These are phyloP conservation scores for Allomyces macrogynus DNA, from an alignment of 192 early-diverging fungal species.

Conservation along the genomic window DNA sequence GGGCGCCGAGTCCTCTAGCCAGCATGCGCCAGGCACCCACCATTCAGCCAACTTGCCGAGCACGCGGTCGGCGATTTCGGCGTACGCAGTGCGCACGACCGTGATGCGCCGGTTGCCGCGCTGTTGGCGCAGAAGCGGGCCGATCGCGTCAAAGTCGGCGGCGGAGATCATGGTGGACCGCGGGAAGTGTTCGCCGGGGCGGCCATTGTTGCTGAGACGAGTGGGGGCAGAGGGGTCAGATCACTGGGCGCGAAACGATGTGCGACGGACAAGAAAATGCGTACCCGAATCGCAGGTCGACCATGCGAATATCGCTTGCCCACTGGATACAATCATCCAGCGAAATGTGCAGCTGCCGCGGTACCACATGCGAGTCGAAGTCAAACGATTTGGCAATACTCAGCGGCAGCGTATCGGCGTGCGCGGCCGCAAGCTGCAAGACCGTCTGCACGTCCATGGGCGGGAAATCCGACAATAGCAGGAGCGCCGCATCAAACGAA, in stretches of 20 bases:
- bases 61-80: background rate
- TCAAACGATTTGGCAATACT: background rate
- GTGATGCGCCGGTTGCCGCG: background rate
- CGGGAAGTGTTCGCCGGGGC: background rate
- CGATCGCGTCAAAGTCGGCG: background rate
- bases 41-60: background rate
- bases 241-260: background rate
- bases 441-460: background rate
- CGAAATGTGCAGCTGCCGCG: background rate
- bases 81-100: background rate
- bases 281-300: background rate
- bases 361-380: background rate
- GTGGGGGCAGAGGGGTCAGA: background rate
- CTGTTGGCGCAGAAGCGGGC: background rate
- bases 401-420: background rate
- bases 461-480: background rate
- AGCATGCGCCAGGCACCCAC: background rate
- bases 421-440: background rate
- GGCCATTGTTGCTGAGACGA: background rate
- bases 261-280: background rate
- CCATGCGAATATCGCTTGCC: background rate
- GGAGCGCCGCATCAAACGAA: background rate
- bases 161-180: background rate
- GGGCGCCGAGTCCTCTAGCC: background rate
- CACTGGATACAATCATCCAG: background rate